These are phyloP conservation scores for Cladophialophora carrionii DNA, from an alignment of 2,329 filamentous ascomycete species.

Conservation along the genomic window DNA sequence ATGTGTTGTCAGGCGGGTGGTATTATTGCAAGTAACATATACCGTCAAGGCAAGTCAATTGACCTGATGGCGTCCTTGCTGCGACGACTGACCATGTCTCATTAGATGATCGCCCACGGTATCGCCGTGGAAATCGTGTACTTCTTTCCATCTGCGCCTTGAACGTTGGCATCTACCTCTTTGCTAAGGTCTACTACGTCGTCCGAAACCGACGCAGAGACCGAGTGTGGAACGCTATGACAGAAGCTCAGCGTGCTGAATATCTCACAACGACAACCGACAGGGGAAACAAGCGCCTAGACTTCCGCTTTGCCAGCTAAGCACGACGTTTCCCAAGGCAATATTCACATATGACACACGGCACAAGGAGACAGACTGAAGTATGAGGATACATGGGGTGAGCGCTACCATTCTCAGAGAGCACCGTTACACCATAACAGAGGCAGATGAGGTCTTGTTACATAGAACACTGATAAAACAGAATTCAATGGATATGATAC, in stretches of 20 bases:
- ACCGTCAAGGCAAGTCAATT: constrained; percentile 37
- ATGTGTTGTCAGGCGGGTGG: constrained; percentile 48
- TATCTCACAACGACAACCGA: constrained; percentile 55
- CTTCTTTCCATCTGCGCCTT: constrained; percentile 37
- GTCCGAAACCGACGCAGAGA: constrained; percentile 41
- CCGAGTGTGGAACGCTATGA: constrained; percentile 50
- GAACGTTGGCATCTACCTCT: constrained; percentile 40
- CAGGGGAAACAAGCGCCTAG: constrained; percentile 50
- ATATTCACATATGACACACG: background rate
- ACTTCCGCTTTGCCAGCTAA: constrained; percentile 43
- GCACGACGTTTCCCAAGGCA: background rate
- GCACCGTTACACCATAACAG: background rate
- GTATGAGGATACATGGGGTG: background rate
- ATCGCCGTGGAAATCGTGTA: constrained; percentile 55
- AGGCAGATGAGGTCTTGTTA: background rate
- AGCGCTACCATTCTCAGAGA: background rate
- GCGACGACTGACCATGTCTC: constrained; percentile 3
- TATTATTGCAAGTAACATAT: constrained; percentile 46
- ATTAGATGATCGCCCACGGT: constrained; percentile 57
- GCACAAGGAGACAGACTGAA: background rate
- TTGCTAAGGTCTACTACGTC: constrained; percentile 44
- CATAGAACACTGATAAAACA: background rate
- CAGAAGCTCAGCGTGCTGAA: constrained; percentile 45
- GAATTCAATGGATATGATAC: background rate
- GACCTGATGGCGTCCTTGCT: too few species aligned